phyloP scores from a whole-genome alignment of 352 stramenopile genomes.

The Pythium monospermum region DNA sequence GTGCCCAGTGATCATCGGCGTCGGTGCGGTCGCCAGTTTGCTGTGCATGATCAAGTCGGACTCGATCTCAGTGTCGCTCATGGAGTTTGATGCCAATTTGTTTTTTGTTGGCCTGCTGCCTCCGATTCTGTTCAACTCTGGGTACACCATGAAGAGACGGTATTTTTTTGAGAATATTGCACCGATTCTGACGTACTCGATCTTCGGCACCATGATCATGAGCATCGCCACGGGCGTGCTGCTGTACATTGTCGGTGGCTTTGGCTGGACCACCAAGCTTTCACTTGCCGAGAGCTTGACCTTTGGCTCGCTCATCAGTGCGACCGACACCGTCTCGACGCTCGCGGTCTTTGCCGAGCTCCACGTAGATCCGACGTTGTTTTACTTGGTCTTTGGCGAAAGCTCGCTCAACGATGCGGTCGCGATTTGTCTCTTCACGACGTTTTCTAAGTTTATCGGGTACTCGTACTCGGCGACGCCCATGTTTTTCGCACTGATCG shows the following conservation, averaged over 20 bases:
- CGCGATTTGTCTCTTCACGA: constrained; percentile 91
- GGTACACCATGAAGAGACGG: constrained; percentile 88
- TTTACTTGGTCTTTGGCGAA: constrained; percentile 95
- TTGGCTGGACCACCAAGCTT: constrained; percentile 63
- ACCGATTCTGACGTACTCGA: constrained; percentile 88
- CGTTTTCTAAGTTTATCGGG: constrained; percentile 90
- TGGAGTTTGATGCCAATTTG: constrained; percentile 88
- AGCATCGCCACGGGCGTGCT: constrained; percentile 80
- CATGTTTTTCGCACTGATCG: constrained; percentile 75
- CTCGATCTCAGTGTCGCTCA: constrained; percentile 62
- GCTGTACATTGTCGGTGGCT: constrained; percentile 62
- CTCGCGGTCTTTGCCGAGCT: constrained; percentile 90
- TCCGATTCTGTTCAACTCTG: constrained; percentile 94
- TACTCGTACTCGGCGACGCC: constrained; percentile 77
- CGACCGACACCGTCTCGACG: constrained; percentile 92
- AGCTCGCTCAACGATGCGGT: constrained; percentile 94
- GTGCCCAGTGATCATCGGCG: constrained; percentile 42
- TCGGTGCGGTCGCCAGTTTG: constrained; percentile 53
- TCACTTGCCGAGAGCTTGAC: constrained; percentile 87
- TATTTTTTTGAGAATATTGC: constrained; percentile 92
- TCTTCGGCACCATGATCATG: constrained; percentile 88
- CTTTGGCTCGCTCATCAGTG: constrained; percentile 91
- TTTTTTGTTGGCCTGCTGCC: constrained; percentile 93
- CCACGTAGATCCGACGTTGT: constrained; percentile 87
- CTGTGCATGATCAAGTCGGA: constrained; percentile 60